Evolutionary conservation across 331 rosid species (phyloP), one percentile per base, ranked within the genome.

Genomic region (Pyrus hybrid): DNA sequence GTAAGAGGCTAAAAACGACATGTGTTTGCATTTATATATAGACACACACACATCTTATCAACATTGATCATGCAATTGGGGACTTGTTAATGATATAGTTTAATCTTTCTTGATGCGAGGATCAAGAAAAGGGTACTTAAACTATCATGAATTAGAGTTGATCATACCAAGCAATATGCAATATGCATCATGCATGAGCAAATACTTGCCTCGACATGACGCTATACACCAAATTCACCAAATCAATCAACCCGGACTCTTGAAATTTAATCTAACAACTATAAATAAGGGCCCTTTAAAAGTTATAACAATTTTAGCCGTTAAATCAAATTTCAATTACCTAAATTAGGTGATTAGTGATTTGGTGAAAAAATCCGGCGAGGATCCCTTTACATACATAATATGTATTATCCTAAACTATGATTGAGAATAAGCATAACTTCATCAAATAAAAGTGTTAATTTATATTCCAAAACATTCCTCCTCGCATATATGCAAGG

Each of bases 151-250:
- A 71, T 57, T 57, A 54, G 32, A n/a, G 32, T 4, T 21, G 66
- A 37, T 37, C 45, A 33, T 54, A 21, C 28, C 17, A 32, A 54
- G 33, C 35, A 53, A 53, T 45, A 16, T 43, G 33, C 35, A 53
- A 53, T 45, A 16, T 43, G 41, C 41, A 73, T 41, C 58, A 35
- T 60, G 60, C 76, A 73, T 77, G 82, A 81, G 68, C 76, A 67
- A 65, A 71, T 23, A 64, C 17, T 65, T 23, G 47, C 68, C 32
- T 45, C 63, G 32, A 76, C 56, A 51, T 58, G 49, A 66, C 32
- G 67, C 77, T 21, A 17, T 70, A n/a, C 28, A 26, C 0, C 28
- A 26, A 26, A 26, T 26, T 26, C 28, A 26, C 3, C 28, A 0
- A 26, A 26, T 26, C 28, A 26, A 26, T 26, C 28, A 26, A 26